A percentile compares a stretch with the other conserved stretches of the same genome.
These are phyloP conservation scores for Aegilops umbellulata DNA, from an alignment of 176 grass and related monocot genomes.

Conservation along the genomic window DNA sequence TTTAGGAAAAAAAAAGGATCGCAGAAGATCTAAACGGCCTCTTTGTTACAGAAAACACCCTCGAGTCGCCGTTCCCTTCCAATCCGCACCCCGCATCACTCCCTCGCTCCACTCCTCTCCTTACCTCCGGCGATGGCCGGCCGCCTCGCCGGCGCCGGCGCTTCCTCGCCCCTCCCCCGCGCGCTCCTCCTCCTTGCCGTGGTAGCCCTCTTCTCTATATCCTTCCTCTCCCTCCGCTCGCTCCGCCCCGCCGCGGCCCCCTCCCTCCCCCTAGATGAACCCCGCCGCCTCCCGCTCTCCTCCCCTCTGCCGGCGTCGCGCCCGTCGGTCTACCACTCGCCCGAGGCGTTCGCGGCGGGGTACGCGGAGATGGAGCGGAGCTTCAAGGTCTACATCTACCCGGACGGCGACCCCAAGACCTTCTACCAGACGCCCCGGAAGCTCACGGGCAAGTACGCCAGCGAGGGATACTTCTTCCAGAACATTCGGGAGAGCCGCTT, in stretches of 20 bases:
- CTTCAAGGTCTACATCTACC: conserved; percentile 86
- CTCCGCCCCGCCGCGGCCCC: conserved; percentile 45
- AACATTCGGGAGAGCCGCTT: conserved; percentile 89
- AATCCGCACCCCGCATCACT: conserved; percentile 17
- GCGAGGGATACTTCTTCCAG: conserved; percentile 98
- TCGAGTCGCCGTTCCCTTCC: background rate
- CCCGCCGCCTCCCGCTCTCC: background rate
- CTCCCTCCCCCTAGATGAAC: background rate
- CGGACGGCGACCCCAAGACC: conserved; percentile 89
- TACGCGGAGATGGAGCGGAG: conserved; percentile 75
- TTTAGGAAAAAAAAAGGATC: background rate
- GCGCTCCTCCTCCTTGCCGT: conserved; percentile 41
- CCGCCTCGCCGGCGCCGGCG: conserved; percentile 21
- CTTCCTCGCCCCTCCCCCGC: conserved; percentile 24
- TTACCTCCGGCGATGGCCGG: conserved; percentile 55
- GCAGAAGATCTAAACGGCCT: background rate
- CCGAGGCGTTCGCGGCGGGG: conserved; percentile 44
- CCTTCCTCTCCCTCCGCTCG: conserved; percentile 52
- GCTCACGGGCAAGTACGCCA: conserved; percentile 94
- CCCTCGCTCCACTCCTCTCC: background rate
- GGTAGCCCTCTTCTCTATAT: conserved; percentile 47
- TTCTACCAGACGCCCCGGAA: conserved; percentile 97
- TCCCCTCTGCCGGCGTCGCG: background rate
- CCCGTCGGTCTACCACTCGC: conserved; percentile 51
- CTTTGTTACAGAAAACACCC: conserved; percentile 24